These are phyloP conservation scores for Auxenochlorella protothecoides DNA, from an alignment of 139 green algal genomes.

Conservation along the genomic window DNA sequence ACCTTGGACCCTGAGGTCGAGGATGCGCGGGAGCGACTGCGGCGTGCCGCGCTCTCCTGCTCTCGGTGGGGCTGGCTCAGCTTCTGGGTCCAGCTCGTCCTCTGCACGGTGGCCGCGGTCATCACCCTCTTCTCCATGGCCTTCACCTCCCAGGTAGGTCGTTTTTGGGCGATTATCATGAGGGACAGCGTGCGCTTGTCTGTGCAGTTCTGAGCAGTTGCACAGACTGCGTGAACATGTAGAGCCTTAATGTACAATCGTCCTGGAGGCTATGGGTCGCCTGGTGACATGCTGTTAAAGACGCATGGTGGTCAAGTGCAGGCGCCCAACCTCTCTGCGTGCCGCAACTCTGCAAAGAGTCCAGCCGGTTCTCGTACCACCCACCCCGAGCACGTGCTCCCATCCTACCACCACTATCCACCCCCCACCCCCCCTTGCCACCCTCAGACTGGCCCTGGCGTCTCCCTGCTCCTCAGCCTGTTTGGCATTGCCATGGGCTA, in stretches of 20 bases:
- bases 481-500: conserved; percentile 85
- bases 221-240: too few relatives aligned
- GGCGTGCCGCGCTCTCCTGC: conserved; percentile 25
- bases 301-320: too few relatives aligned
- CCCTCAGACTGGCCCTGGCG: conserved; percentile 53
- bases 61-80: conserved; percentile 68
- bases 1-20: conserved; percentile 12
- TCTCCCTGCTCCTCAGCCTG: conserved; percentile 83
- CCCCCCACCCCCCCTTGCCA: neutral
- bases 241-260: too few relatives aligned
- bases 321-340: neutral
- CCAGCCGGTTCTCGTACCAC: too few relatives aligned
- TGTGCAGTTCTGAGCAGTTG: neutral
- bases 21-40: conserved; percentile 28
- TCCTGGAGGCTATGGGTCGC: too few relatives aligned
- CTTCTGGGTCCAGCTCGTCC: conserved; percentile 93
- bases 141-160: conserved; percentile 70
- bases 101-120: conserved; percentile 73
- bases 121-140: conserved; percentile 93
- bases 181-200: neutral
- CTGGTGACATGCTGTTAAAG: too few relatives aligned
- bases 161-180: neutral
- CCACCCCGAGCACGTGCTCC: too few relatives aligned
- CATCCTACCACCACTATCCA: neutral
- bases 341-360: neutral